Conservation (phyloP, 2,329 filamentous ascomycete species). For the Cercospora sojina region DNA sequence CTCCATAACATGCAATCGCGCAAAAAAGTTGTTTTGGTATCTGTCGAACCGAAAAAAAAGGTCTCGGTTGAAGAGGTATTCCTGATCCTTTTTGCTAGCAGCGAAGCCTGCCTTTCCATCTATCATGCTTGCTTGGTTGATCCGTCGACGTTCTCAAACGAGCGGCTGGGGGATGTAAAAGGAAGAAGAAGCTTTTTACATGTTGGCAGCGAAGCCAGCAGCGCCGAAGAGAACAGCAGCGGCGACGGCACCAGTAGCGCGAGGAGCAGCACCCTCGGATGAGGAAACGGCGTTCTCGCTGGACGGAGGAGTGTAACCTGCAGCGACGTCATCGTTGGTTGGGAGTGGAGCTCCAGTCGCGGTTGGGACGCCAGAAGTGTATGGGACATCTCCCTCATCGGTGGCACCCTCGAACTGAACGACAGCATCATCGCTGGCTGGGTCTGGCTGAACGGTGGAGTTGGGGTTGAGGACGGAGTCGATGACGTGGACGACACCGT, state of each 20-base stretch:
- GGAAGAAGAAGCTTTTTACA: neutral
- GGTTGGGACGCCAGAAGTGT: constrained; percentile 55
- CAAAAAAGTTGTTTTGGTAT: neutral
- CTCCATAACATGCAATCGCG: neutral
- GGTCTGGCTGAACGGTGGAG: constrained; percentile 46
- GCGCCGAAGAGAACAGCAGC: constrained; percentile 51
- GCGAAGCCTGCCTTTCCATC: neutral
- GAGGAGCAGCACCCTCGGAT: constrained; percentile 35
- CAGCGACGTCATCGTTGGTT: constrained; percentile 37
- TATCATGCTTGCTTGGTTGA: neutral
- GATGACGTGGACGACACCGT: constrained; percentile 53
- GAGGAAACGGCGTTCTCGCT: constrained; percentile 13
- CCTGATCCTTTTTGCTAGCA: neutral
- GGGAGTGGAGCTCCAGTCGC: constrained; percentile 34
- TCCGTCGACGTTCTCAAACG: neutral
- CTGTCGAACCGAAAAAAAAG: neutral
- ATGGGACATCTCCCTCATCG: constrained; percentile 49
- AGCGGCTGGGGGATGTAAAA: neutral
- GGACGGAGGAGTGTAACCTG: constrained; percentile 27
- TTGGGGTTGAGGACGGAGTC: constrained; percentile 61
- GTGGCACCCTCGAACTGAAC: constrained; percentile 57
- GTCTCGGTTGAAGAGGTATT: neutral
- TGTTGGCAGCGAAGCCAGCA: constrained; percentile 34
- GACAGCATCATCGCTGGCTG: constrained; percentile 43
- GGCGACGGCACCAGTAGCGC: constrained; percentile 46